Evolutionary conservation across 2,329 filamentous ascomycete genomes (phyloP).

Genomic region (Bipolaris victoriae): DNA sequence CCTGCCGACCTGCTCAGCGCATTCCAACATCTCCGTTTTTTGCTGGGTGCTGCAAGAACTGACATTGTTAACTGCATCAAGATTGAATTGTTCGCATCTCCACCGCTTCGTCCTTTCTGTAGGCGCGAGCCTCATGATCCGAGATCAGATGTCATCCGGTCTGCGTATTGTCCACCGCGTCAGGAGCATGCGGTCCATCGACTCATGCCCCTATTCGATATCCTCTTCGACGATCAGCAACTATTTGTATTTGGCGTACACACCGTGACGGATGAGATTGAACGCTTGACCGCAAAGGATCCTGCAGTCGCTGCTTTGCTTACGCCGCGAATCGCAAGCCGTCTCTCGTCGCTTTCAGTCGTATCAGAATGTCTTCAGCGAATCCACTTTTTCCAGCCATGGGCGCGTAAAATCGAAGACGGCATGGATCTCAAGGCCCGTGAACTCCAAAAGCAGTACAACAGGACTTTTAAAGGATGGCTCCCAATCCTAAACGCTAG

Average conservation of each 20-base stretch:
- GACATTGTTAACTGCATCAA: slow-evolving; percentile 7
- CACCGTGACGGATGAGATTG: slow-evolving; percentile 52
- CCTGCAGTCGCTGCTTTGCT: slow-evolving; percentile 47
- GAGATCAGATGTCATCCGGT: not conserved
- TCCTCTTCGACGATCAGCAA: slow-evolving; percentile 12
- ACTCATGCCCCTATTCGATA: slow-evolving; percentile 16
- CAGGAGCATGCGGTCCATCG: slow-evolving; percentile 11
- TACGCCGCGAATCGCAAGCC: slow-evolving; percentile 44
- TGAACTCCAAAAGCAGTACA: slow-evolving; percentile 7
- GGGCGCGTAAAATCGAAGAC: slow-evolving; percentile 53
- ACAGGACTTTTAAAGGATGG: slow-evolving; percentile 11
- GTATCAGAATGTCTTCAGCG: slow-evolving; percentile 54
- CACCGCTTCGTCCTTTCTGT: not conserved
- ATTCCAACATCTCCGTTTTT: slow-evolving; percentile 20
- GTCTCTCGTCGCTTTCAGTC: slow-evolving; percentile 57
- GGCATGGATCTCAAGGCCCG: slow-evolving; percentile 17
- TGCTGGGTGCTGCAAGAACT: slow-evolving; percentile 7
- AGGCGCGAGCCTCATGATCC: not conserved
- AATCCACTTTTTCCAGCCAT: slow-evolving; percentile 59
- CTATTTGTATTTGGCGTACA: slow-evolving; percentile 31
- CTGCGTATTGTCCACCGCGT: slow-evolving; percentile 6
- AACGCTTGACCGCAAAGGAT: slow-evolving; percentile 52
- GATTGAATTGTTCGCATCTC: not conserved
- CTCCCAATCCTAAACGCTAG: slow-evolving; percentile 4
- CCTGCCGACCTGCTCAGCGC: slow-evolving; percentile 19